phyloP scores from a whole-genome alignment of 208 protist species.

The Jaenimonas drosophilae region DNA sequence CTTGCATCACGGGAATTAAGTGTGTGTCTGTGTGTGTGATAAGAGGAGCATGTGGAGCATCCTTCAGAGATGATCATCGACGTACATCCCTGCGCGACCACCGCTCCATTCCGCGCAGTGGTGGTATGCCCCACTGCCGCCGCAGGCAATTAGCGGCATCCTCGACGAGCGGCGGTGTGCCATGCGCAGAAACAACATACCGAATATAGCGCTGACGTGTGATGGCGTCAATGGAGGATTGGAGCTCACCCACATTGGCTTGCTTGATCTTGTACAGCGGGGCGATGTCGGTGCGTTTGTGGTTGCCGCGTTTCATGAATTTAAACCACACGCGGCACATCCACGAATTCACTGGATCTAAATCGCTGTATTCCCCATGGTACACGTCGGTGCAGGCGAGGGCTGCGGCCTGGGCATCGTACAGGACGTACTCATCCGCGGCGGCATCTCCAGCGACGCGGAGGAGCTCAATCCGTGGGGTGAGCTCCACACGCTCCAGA shows the following conservation, averaged over 20 bases:
- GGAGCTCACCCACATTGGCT: conserved; percentile 23
- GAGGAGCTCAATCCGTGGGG: conserved; percentile 44
- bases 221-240: conserved; percentile 34
- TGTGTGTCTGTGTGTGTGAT: background rate
- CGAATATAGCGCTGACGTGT: conserved; percentile 33
- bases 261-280: conserved; percentile 52
- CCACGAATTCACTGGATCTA: conserved; percentile 81
- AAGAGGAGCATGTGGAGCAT: background rate
- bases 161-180: conserved; percentile 43
- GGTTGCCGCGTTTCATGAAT: conserved; percentile 73
- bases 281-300: conserved; percentile 57
- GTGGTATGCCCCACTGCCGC: conserved; percentile 49
- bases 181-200: conserved; percentile 50
- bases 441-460: conserved; percentile 53
- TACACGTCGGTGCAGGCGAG: conserved; percentile 80
- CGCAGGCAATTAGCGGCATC: conserved; percentile 41
- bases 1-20: too few species aligned
- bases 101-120: conserved; percentile 11
- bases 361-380: conserved; percentile 70
- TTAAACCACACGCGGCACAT: conserved; percentile 88
- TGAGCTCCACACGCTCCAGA: conserved; percentile 21
- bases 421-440: conserved; percentile 72
- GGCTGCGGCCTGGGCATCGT: conserved; percentile 27
- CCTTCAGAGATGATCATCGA: background rate
- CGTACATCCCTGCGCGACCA: background rate